Conservation (phyloP, 257 asterid genomes). For the Asclepias syriaca region DNA sequence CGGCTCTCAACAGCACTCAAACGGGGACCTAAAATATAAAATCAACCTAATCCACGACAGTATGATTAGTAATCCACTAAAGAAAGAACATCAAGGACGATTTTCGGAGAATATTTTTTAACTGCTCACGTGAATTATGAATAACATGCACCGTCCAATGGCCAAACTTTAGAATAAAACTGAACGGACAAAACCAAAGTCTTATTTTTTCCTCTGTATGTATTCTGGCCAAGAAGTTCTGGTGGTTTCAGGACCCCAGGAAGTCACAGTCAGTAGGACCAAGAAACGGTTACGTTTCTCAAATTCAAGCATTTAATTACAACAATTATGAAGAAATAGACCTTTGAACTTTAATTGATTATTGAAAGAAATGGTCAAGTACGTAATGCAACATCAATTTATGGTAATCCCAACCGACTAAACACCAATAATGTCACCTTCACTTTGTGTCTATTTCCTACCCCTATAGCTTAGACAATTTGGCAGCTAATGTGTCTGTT, state of each 20-base stretch:
- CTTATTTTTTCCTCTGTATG: not conserved
- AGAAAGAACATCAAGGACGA: not conserved
- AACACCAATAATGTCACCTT: not conserved
- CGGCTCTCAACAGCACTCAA: not conserved
- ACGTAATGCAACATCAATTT: too few relatives aligned
- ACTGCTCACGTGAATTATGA: not conserved
- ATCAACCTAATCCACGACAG: not conserved
- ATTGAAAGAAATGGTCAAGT: too few relatives aligned
- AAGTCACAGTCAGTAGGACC: not conserved
- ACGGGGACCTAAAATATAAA: too few relatives aligned
- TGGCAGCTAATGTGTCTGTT: slow-evolving; percentile 5
- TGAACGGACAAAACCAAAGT: too few relatives aligned
- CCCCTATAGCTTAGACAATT: not conserved
- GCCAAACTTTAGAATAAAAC: too few relatives aligned
- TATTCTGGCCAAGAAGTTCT: not conserved
- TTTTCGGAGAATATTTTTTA: too few relatives aligned
- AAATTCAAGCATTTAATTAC: not conserved
- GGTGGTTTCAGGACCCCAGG: not conserved
- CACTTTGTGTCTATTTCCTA: not conserved
- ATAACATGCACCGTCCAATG: too few relatives aligned
- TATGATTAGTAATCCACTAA: not conserved
- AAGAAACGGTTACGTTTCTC: not conserved
- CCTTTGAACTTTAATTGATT: too few relatives aligned
- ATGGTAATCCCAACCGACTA: not conserved
- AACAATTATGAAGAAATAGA: not conserved